Conservation (phyloP, 208 protist species). For the Leishmania aethiopica region DNA sequence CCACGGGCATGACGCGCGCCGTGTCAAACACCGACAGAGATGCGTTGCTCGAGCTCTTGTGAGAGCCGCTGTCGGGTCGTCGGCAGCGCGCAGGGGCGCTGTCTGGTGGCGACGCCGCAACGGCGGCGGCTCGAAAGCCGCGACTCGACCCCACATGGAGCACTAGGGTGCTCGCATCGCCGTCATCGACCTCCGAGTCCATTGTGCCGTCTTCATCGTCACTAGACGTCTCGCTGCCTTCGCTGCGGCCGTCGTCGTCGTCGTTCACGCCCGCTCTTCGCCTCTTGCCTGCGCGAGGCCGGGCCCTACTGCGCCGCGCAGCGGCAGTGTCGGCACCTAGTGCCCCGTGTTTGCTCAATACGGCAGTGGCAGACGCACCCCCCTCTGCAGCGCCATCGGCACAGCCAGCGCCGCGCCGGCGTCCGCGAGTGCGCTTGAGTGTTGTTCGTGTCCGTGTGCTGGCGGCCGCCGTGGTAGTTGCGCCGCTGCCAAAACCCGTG, state of each 20-base stretch:
- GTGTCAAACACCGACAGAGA: conserved; percentile 7
- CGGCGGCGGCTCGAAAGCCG: background rate
- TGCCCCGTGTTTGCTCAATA: background rate
- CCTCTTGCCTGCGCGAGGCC: background rate
- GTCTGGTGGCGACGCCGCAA: background rate
- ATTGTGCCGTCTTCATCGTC: background rate
- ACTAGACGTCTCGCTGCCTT: background rate
- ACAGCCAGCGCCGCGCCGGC: background rate
- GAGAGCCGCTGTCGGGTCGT: background rate
- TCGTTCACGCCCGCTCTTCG: background rate
- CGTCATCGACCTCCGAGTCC: background rate
- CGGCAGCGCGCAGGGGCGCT: background rate
- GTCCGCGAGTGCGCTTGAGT: background rate
- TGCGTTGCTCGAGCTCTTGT: background rate
- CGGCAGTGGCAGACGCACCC: background rate
- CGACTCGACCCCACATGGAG: conserved; percentile 6
- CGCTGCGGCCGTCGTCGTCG: background rate
- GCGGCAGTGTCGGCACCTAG: background rate
- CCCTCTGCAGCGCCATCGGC: background rate
- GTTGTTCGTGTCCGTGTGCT: background rate
- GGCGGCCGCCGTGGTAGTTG: background rate
- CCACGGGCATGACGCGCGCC: conserved; percentile 16
- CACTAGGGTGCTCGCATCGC: background rate
- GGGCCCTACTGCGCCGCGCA: background rate
- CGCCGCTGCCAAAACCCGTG: background rate